Conservation (phyloP, 257 asterid genomes). For the Fraxinus anomala region DNA sequence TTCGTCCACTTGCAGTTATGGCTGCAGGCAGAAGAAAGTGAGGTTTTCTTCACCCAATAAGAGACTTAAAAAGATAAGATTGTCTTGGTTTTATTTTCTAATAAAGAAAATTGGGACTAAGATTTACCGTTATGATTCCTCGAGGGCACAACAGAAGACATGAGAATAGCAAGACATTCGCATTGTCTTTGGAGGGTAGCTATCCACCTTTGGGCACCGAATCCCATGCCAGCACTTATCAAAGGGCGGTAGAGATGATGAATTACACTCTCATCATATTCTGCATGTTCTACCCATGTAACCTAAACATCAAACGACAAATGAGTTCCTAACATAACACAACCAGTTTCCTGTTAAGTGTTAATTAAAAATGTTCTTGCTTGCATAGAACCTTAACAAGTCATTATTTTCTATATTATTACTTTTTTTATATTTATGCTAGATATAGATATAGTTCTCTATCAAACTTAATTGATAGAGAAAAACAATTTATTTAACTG, state of each 20-base stretch:
- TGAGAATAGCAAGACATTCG: conserved; percentile 67
- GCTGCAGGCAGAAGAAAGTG: conserved; percentile 33
- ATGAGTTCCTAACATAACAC: not conserved
- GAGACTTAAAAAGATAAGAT: not conserved
- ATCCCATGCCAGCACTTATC: conserved; percentile 60
- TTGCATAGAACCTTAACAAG: not conserved
- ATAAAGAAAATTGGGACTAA: not conserved
- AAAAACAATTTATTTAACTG: no score
- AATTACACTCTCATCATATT: conserved; percentile 48
- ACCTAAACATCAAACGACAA: conserved; percentile 35
- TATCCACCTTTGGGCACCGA: conserved; percentile 63
- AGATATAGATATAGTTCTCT: no score
- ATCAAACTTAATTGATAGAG: not conserved
- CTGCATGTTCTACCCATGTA: conserved; percentile 67
- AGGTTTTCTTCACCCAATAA: not conserved
- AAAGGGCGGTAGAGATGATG: conserved; percentile 56
- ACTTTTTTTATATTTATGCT: no score
- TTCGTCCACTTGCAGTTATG: conserved; percentile 49
- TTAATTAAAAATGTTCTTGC: not conserved
- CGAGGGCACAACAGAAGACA: conserved; percentile 48
- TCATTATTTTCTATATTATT: not conserved
- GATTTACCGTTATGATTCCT: conserved; percentile 47
- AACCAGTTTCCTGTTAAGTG: not conserved
- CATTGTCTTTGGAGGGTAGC: conserved; percentile 65
- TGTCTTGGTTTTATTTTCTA: no score